phyloP scores from a whole-genome alignment of 192 early-diverging fungal genomes.

The Backusella tuberculispora region DNA sequence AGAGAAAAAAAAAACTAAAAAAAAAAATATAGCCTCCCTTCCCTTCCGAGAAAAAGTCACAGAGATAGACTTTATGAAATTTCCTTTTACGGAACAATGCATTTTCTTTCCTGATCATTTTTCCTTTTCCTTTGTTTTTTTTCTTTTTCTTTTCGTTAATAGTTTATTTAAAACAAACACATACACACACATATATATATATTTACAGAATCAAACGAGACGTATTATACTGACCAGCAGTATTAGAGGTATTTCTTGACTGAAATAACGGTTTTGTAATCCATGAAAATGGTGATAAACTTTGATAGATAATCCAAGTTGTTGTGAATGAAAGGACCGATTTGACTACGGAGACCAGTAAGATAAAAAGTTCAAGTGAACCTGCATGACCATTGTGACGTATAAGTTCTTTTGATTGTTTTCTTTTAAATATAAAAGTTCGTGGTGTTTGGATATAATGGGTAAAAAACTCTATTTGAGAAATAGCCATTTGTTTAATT shows the following conservation, averaged over 20 bases:
- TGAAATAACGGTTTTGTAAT: constrained; percentile 3
- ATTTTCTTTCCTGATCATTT: neutral
- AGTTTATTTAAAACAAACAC: neutral
- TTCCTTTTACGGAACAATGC: constrained; percentile 6
- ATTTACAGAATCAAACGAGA: constrained; percentile 10
- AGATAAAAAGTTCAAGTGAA: constrained; percentile 4
- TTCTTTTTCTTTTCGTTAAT: no score
- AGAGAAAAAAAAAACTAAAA: constrained; percentile 13
- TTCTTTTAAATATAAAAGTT: neutral
- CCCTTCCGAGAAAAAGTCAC: constrained; percentile 7
- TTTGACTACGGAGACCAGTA: constrained; percentile 2
- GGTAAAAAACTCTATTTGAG: neutral
- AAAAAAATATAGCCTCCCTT: neutral
- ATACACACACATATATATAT: neutral
- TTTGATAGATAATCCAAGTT: constrained; percentile 21
- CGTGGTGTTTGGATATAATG: neutral
- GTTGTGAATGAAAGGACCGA: constrained; percentile 18
- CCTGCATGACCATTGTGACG: neutral
- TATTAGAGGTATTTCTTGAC: neutral
- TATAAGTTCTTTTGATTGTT: neutral
- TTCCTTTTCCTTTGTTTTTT: neutral
- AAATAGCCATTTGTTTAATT: neutral
- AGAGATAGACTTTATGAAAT: neutral
- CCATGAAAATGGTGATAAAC: constrained; percentile 15
- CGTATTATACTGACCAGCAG: constrained; percentile 10